Percentiles rank a stretch among this genome's conserved stretches.
Evolutionary conservation across 371 early-diverging fungal species (phyloP).

Genomic region (Blakeslea trispora): DNA sequence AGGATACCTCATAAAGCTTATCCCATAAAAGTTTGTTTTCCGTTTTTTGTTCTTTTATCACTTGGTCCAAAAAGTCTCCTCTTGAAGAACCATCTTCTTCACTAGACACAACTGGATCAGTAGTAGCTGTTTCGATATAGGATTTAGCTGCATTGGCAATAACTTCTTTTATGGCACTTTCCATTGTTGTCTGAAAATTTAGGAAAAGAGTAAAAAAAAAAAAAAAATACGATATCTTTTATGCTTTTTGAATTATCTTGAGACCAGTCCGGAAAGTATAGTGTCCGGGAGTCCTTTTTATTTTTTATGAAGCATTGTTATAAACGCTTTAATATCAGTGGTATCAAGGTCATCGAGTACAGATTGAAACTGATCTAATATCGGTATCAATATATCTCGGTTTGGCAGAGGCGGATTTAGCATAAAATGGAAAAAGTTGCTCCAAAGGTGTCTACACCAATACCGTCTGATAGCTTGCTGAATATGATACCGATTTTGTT

Average conservation of each 20-base stretch:
- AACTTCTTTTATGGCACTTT: conserved; percentile 3
- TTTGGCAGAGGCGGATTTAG: conserved; percentile 28
- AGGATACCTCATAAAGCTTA: conserved; percentile 34
- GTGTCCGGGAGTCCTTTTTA: background rate
- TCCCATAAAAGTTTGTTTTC: conserved; percentile 36
- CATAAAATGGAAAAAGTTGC: conserved; percentile 31
- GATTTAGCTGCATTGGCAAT: conserved; percentile 40
- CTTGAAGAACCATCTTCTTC: conserved; percentile 31
- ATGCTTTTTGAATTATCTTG: no score
- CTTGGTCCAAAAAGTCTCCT: conserved; percentile 26
- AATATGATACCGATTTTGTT: conserved; percentile 17
- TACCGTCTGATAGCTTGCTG: conserved; percentile 41
- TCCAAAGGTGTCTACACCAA: conserved; percentile 45
- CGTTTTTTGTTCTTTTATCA: conserved; percentile 26
- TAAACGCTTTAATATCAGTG: background rate
- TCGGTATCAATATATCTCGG: background rate
- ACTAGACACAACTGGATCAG: conserved; percentile 24
- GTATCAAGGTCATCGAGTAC: background rate
- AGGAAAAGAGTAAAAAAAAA: conserved; percentile 1
- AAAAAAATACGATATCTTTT: background rate
- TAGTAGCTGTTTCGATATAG: conserved; percentile 25
- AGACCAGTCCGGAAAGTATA: no score
- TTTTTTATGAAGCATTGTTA: background rate
- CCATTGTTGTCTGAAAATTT: background rate
- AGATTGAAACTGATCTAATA: background rate